Evolutionary conservation across 768 basidiomycete genomes (phyloP), one percentile per base, ranked within the genome.

Genomic region (Trametes gibbosa): DNA sequence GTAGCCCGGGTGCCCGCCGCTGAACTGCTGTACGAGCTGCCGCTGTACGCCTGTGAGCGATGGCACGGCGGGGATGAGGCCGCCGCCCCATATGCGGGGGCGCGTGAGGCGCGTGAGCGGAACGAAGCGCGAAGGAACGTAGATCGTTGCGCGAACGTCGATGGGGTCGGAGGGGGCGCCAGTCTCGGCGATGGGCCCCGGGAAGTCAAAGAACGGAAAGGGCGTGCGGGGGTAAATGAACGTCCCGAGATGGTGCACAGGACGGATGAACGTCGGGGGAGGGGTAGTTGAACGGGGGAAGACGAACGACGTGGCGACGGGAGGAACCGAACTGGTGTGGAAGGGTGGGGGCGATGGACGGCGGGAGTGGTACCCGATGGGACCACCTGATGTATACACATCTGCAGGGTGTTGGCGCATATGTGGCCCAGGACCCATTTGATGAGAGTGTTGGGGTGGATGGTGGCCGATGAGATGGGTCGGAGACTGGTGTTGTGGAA

Each of bases 51-150:
- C 53, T 23, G 58, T 17, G 63, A 70, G 45, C 65, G 70, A 65
- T 61, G 75, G 48, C 25, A 81, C 63, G 61, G 77, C 67, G 64
- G 77, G 76, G 25, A 74, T 70, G 35, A 80, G 69, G 7, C 85
- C 87, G 21, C 85, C 87, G 51, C 88, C 88, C 88, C 88, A 90
- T 19, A 90, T 76, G n/a, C 79, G 79, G 14, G 83, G 84, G 27
- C 72, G 79, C 5, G 69, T 60, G 13, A 86, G 86, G 51, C 81
- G 78, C 47, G 78, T 72, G 14, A 77, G 72, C 0, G 87, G 88
- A 21, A 90, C 75, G 65, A 81, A 81, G 1, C 79, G 77, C 23
- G 76, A 73, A 0, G 89, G 86, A 58, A 90, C 79, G 66, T 86
- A 71, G 52, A 89, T 75, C 0, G 84, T 81, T 27, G 81, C 76